Conservation (phyloP, 2,329 filamentous ascomycete genomes). For the Pseudocercospora fijiensis region DNA sequence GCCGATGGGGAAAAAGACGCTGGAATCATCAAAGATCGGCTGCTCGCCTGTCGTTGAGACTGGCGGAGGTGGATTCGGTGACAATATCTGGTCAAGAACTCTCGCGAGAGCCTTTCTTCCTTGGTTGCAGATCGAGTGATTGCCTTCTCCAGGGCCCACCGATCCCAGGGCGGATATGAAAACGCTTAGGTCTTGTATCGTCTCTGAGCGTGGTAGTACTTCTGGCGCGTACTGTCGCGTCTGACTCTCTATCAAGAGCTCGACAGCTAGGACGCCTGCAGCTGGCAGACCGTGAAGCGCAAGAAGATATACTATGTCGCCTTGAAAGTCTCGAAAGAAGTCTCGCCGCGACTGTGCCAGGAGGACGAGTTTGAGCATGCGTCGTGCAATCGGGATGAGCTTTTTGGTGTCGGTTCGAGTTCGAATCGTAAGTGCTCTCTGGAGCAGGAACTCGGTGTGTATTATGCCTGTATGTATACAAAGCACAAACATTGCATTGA, state of each 20-base stretch:
- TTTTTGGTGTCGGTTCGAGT: slow-evolving; percentile 36
- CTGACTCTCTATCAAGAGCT: slow-evolving; percentile 47
- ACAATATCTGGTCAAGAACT: slow-evolving; percentile 47
- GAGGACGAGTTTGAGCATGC: slow-evolving; percentile 43
- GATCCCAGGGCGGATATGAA: slow-evolving; percentile 45
- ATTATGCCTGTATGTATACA: slow-evolving; percentile 44
- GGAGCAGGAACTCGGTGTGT: slow-evolving; percentile 60
- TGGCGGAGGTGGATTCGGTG: slow-evolving; percentile 29
- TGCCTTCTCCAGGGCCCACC: slow-evolving; percentile 42
- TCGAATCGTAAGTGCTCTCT: slow-evolving; percentile 55
- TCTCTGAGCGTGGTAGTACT: slow-evolving; percentile 45
- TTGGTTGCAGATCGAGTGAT: slow-evolving; percentile 45
- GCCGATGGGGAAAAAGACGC: slow-evolving; percentile 38
- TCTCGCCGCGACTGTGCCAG: slow-evolving; percentile 42
- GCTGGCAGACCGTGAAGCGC: slow-evolving; percentile 44
- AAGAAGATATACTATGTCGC: slow-evolving; percentile 43
- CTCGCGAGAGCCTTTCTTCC: slow-evolving; percentile 44
- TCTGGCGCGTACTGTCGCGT: slow-evolving; percentile 34
- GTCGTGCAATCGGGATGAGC: slow-evolving; percentile 41
- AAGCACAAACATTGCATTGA: slow-evolving; percentile 49
- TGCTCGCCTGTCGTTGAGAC: slow-evolving; percentile 17
- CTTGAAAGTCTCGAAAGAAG: slow-evolving; percentile 45
- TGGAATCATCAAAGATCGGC: slow-evolving; percentile 33
- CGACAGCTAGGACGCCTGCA: slow-evolving; percentile 45
- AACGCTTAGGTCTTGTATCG: slow-evolving; percentile 48